Conservation (phyloP, 164 flowering plant species). For the Aristolochia fimbriata region DNA sequence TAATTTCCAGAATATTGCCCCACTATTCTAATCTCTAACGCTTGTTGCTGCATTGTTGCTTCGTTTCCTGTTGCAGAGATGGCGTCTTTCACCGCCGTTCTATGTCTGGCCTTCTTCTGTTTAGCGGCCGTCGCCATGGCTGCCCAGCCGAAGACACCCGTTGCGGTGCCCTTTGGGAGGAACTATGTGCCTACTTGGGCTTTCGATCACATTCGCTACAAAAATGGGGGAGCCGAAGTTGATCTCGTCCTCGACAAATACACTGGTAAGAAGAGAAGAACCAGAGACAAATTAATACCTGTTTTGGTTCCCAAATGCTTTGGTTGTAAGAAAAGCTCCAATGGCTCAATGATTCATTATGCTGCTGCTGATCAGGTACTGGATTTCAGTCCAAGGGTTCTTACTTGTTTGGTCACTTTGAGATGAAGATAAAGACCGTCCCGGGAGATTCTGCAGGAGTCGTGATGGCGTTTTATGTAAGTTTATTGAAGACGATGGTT, state of each 20-base stretch:
- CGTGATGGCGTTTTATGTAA: constrained; percentile 84
- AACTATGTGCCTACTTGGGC: constrained; percentile 84
- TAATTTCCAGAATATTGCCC: not conserved
- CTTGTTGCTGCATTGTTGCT: no score
- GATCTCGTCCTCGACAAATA: constrained; percentile 58
- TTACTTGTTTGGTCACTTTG: constrained; percentile 83
- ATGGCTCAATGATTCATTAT: not conserved
- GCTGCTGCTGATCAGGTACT: constrained; percentile 32
- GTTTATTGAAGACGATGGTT: constrained; percentile 2
- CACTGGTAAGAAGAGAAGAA: constrained; percentile 37
- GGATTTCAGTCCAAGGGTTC: constrained; percentile 88
- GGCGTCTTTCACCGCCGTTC: constrained; percentile 20
- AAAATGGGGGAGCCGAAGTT: constrained; percentile 58
- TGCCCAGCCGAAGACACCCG: constrained; percentile 37
- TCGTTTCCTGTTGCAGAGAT: no score
- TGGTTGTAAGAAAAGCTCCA: not conserved
- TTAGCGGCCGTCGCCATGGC: constrained; percentile 20
- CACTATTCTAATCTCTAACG: no score
- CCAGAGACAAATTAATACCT: not conserved
- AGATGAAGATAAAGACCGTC: constrained; percentile 72
- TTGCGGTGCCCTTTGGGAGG: constrained; percentile 48
- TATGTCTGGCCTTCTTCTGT: constrained; percentile 16
- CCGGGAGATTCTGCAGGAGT: constrained; percentile 87
- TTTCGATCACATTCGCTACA: constrained; percentile 63
- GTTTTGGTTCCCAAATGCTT: not conserved